phyloP scores from a whole-genome alignment of 352 stramenopile genomes.

The Phytophthora kernoviae region DNA sequence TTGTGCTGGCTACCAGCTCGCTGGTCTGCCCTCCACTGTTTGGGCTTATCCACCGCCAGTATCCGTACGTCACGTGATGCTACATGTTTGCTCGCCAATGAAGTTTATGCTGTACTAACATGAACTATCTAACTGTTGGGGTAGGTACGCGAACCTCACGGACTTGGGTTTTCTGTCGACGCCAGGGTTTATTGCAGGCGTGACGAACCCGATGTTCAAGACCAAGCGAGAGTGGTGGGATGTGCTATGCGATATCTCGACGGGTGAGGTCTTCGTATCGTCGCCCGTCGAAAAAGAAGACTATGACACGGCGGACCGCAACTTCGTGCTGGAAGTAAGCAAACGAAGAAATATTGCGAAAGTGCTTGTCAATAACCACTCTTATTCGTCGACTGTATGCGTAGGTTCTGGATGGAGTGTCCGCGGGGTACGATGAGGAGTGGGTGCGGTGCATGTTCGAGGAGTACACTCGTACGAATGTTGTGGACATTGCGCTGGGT shows the following conservation, averaged over 20 bases:
- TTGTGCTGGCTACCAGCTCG: conserved; percentile 82
- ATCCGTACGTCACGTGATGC: conserved; percentile 41
- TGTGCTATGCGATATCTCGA: conserved; percentile 88
- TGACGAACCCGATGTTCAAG: conserved; percentile 94
- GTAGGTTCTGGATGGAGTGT: conserved; percentile 81
- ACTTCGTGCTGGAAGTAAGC: conserved; percentile 76
- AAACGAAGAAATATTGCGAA: neutral
- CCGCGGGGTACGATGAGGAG: conserved; percentile 82
- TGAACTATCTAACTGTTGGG: neutral
- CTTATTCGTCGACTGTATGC: conserved; percentile 1
- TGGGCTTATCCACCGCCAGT: conserved; percentile 81
- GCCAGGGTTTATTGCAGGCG: conserved; percentile 87
- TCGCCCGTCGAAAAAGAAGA: conserved; percentile 72
- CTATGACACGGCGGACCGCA: conserved; percentile 65
- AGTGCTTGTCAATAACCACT: neutral
- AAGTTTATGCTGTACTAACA: neutral
- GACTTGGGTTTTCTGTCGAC: conserved; percentile 87
- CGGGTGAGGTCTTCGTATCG: conserved; percentile 72
- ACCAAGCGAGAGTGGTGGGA: conserved; percentile 92
- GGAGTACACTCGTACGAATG: conserved; percentile 86
- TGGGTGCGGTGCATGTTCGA: conserved; percentile 90
- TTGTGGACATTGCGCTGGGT: conserved; percentile 80
- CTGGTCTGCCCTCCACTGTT: conserved; percentile 84
- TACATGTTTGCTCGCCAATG: conserved; percentile 3
- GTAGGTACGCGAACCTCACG: conserved; percentile 87